A percentile compares a stretch with the other conserved stretches of the same genome.
phyloP scores from a whole-genome alignment of 1,284 basidiomycete genomes.

The Ganoderma leucocontextum region DNA sequence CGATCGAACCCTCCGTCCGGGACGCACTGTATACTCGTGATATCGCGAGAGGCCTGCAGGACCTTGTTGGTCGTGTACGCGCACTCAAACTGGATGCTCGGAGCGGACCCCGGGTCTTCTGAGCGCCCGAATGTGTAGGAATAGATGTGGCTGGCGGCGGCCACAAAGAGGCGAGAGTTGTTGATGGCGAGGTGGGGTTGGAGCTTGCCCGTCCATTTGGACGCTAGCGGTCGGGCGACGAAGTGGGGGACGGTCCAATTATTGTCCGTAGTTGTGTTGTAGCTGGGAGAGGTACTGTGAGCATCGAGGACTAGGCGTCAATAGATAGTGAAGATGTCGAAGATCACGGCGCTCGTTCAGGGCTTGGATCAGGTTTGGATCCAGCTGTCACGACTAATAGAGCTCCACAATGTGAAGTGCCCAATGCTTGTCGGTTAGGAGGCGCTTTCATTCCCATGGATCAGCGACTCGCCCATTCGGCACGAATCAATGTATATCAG shows the following conservation, averaged over 20 bases:
- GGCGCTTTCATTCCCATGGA: not conserved
- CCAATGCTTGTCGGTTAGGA: not conserved
- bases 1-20: slow-evolving; percentile 57
- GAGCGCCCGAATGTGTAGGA: slow-evolving; percentile 61
- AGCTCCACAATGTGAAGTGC: not conserved
- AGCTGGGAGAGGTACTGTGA: slow-evolving; percentile 40
- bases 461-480: not conserved
- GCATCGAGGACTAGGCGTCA: not conserved
- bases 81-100: slow-evolving; percentile 59
- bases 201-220: slow-evolving; percentile 64
- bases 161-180: slow-evolving; percentile 64
- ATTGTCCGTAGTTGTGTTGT: slow-evolving; percentile 60
- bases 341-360: not conserved
- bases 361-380: not conserved
- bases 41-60: slow-evolving; percentile 53
- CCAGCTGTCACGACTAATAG: not conserved
- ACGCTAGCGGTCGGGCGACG: slow-evolving; percentile 73
- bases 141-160: slow-evolving; percentile 65
- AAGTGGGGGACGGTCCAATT: slow-evolving; percentile 64
- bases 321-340: not conserved
- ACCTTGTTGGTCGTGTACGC: slow-evolving; percentile 50
- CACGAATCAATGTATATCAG: slow-evolving; percentile 1
- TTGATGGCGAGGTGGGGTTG: slow-evolving; percentile 70
- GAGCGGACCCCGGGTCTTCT: slow-evolving; percentile 42
- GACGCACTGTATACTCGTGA: slow-evolving; percentile 59